phyloP scores from a whole-genome alignment of 2,329 filamentous ascomycete genomes.

The Grosmannia penicillata region DNA sequence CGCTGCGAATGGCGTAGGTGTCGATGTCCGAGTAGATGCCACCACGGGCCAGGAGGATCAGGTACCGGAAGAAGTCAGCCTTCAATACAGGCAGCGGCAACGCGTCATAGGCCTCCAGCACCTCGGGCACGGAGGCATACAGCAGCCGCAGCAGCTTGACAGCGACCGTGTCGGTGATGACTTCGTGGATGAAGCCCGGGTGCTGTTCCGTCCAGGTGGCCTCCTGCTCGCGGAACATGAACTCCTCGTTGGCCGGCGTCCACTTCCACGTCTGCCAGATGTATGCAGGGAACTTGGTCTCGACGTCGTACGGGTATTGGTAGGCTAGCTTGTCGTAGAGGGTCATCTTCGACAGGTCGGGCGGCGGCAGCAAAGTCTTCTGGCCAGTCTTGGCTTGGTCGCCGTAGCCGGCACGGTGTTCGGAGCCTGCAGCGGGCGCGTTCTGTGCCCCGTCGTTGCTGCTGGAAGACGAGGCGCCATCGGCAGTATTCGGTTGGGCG shows the following conservation, averaged over 20 bases:
- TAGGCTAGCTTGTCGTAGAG: slow-evolving; percentile 74
- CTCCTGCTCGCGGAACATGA: slow-evolving; percentile 70
- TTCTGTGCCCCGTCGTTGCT: neutral
- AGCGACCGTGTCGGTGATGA: slow-evolving; percentile 84
- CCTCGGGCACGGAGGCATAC: slow-evolving; percentile 69
- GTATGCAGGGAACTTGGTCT: slow-evolving; percentile 84
- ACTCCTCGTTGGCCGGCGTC: slow-evolving; percentile 61
- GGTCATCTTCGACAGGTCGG: slow-evolving; percentile 55
- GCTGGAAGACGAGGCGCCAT: slow-evolving; percentile 6
- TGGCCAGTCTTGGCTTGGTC: slow-evolving; percentile 22
- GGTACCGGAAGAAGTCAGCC: slow-evolving; percentile 66
- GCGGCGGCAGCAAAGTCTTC: slow-evolving; percentile 43
- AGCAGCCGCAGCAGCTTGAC: slow-evolving; percentile 69
- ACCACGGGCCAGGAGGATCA: slow-evolving; percentile 47
- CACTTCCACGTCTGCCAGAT: slow-evolving; percentile 99
- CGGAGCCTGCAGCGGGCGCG: neutral
- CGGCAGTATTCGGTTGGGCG: slow-evolving; percentile 4
- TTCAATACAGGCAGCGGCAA: slow-evolving; percentile 63
- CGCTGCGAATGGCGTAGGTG: slow-evolving; percentile 69
- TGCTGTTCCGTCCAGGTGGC: slow-evolving; percentile 80
- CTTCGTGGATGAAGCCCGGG: slow-evolving; percentile 87
- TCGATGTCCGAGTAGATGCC: slow-evolving; percentile 83
- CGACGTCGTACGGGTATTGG: slow-evolving; percentile 84
- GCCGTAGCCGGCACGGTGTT: slow-evolving; percentile 3
- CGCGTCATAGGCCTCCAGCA: slow-evolving; percentile 60